Percentiles rank a stretch among this genome's conserved stretches.
Evolutionary conservation across 2,329 filamentous ascomycete species (phyloP).

Genomic region (Beauveria medogensis): DNA sequence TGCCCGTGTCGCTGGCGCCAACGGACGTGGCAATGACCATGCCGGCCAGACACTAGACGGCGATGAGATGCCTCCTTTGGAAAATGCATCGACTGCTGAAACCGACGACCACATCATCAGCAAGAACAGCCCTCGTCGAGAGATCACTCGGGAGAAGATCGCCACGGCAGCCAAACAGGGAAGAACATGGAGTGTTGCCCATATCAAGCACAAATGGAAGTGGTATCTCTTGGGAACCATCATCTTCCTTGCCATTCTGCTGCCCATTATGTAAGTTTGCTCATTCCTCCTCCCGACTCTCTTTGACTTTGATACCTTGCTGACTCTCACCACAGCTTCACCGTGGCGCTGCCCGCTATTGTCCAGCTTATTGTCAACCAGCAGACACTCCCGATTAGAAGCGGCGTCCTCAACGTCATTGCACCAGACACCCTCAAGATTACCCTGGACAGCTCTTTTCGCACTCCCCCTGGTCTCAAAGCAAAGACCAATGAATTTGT

Average conservation of each 20-base stretch:
- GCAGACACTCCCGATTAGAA: constrained; percentile 30
- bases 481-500: constrained; percentile 30
- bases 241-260: constrained; percentile 11
- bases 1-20: neutral
- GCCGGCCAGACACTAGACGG: neutral
- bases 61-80: neutral
- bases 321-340: constrained; percentile 27
- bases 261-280: constrained; percentile 10
- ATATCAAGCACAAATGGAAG: constrained; percentile 35
- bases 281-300: neutral
- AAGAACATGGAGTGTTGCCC: constrained; percentile 21
- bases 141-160: constrained; percentile 14
- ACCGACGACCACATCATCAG: constrained; percentile 2
- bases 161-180: neutral
- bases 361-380: constrained; percentile 35
- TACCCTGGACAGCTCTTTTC: constrained; percentile 27
- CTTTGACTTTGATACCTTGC: neutral
- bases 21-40: neutral
- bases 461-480: constrained; percentile 25
- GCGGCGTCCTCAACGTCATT: constrained; percentile 27
- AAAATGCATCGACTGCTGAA: neutral
- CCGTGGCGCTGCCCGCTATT: constrained; percentile 37
- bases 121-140: constrained; percentile 23
- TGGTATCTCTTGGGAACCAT: constrained; percentile 34
- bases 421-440: constrained; percentile 26